Conservation (phyloP, 192 early-diverging fungal species). For the Coemansia sp. region DNA sequence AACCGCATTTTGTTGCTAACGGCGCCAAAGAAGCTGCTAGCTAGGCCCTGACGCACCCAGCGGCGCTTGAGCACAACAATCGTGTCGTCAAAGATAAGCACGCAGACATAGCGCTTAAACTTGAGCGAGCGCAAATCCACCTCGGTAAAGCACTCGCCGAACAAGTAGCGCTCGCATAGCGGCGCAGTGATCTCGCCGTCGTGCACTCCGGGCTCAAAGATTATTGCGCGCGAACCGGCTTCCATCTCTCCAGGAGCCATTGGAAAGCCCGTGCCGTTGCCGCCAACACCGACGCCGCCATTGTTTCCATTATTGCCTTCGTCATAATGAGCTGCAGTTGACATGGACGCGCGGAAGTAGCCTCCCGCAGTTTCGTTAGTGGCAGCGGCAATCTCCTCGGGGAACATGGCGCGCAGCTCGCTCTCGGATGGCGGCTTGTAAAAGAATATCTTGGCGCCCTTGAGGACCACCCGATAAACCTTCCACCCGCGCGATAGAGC, state of each 20-base stretch:
- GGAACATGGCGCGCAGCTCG: constrained; percentile 59
- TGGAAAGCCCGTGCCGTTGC: constrained; percentile 45
- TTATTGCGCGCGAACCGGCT: constrained; percentile 54
- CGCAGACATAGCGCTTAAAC: constrained; percentile 65
- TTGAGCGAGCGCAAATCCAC: constrained; percentile 63
- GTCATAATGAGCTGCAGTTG: constrained; percentile 27
- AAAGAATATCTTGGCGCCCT: constrained; percentile 76
- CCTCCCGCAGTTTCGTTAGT: constrained; percentile 54
- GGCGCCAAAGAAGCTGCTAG: constrained; percentile 59
- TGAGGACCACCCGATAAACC: constrained; percentile 71
- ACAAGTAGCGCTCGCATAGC: constrained; percentile 61
- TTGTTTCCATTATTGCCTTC: constrained; percentile 1
- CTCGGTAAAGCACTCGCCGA: constrained; percentile 71
- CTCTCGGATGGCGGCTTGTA: constrained; percentile 67
- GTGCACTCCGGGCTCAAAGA: constrained; percentile 64
- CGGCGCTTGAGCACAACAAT: constrained; percentile 71
- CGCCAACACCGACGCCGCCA: neutral
- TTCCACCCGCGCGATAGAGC: constrained; percentile 72
- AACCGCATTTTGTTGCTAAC: constrained; percentile 59
- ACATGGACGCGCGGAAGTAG: constrained; percentile 43
- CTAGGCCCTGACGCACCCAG: constrained; percentile 60
- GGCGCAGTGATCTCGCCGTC: constrained; percentile 58
- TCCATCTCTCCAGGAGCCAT: constrained; percentile 65
- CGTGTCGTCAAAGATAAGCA: constrained; percentile 67
- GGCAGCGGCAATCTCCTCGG: constrained; percentile 55